Evolutionary conservation across 1,139 yeast species (phyloP).

Genomic region (Taphrina pruni): DNA sequence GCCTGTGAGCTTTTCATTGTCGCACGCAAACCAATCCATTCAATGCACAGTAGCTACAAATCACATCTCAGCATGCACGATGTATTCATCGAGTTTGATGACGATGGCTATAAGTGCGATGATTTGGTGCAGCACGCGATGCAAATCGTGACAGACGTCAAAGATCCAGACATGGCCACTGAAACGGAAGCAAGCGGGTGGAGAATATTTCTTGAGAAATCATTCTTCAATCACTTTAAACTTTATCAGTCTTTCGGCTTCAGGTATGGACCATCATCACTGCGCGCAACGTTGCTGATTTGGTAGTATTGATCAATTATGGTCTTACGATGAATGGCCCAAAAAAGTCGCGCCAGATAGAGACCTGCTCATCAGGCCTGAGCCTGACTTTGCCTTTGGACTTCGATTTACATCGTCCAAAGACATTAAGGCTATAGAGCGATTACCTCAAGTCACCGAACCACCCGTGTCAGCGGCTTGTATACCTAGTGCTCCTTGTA

Average conservation of each 20-base stretch:
- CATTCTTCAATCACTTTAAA: not conserved
- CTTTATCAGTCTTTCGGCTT: not conserved
- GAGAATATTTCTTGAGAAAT: not conserved
- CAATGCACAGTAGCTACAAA: not conserved
- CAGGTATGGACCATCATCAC: not conserved
- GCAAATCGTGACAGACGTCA: slow-evolving; percentile 5
- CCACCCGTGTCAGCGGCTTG: not conserved
- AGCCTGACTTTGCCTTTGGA: slow-evolving; percentile 10
- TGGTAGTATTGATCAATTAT: not conserved
- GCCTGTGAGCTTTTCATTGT: not conserved
- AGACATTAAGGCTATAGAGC: not conserved
- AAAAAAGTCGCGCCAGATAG: not conserved
- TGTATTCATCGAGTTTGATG: not conserved
- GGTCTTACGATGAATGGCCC: slow-evolving; percentile 9
- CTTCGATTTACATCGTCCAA: not conserved
- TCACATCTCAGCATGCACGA: not conserved
- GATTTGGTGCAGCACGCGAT: not conserved
- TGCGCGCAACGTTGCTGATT: not conserved
- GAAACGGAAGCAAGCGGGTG: slow-evolving; percentile 1
- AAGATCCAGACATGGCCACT: slow-evolving; percentile 5
- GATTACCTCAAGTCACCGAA: slow-evolving; percentile 3
- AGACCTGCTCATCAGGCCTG: slow-evolving; percentile 1
- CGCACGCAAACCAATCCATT: not conserved
- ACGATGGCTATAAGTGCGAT: slow-evolving; percentile 11
- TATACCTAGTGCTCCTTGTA: not conserved